Percentiles rank a stretch among this genome's conserved stretches.
Evolutionary conservation across 305 asterid species (phyloP).

Genomic region (Ilex paraguariensis): DNA sequence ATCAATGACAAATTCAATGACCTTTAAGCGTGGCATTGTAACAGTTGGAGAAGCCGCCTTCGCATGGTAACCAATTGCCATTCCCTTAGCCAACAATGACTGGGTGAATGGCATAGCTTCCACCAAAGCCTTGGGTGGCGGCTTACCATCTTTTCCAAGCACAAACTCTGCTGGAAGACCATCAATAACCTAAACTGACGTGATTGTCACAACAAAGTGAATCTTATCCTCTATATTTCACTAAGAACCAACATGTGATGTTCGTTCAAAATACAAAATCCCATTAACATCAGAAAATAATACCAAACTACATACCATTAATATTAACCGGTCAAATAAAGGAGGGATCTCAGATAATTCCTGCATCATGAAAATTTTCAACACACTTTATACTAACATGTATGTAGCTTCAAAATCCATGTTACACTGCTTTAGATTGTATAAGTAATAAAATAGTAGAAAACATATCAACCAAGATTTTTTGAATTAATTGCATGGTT

Average conservation of each 20-base stretch:
- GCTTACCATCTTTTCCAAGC: constrained; percentile 70
- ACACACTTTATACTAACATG: not conserved
- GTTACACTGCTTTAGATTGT: too few relatives aligned
- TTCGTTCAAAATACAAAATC: too few relatives aligned
- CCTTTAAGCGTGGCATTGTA: constrained; percentile 96
- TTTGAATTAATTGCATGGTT: not conserved
- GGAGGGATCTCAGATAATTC: constrained; percentile 70
- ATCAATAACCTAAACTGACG: constrained; percentile 60
- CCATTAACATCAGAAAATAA: not conserved
- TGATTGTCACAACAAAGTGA: not conserved
- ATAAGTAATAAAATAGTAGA: too few relatives aligned
- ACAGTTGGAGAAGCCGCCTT: constrained; percentile 95
- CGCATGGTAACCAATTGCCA: constrained; percentile 81
- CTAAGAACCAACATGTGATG: too few relatives aligned
- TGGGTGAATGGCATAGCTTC: constrained; percentile 91
- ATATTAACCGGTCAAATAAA: constrained; percentile 53
- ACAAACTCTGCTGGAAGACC: constrained; percentile 93
- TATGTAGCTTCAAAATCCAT: too few relatives aligned
- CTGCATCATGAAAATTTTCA: constrained; percentile 34
- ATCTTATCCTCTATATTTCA: not conserved
- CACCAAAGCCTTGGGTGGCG: constrained; percentile 47
- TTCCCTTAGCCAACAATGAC: constrained; percentile 57
- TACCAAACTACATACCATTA: constrained; percentile 50
- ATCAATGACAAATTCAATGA: constrained; percentile 8
- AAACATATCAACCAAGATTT: not conserved